Conservation (phyloP, 768 basidiomycete genomes). For the Trametes cingulata region DNA sequence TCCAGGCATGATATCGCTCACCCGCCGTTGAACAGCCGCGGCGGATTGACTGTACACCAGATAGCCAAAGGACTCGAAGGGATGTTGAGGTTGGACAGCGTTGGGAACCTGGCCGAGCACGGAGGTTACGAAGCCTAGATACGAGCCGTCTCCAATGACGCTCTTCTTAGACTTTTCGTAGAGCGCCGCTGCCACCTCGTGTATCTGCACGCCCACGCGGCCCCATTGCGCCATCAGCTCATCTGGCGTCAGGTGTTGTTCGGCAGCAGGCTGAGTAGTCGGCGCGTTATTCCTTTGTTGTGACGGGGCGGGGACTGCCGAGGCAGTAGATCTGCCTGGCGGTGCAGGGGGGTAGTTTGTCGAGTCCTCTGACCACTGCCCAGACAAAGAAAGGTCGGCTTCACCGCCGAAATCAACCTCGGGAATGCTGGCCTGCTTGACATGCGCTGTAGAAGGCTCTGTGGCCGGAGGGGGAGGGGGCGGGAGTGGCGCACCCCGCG, state of each 20-base stretch:
- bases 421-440: slow-evolving; percentile 66
- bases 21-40: slow-evolving; percentile 63
- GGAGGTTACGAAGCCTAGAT: slow-evolving; percentile 72
- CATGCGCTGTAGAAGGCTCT: slow-evolving; percentile 45
- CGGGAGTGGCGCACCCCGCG: slow-evolving; percentile 39
- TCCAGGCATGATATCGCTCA: slow-evolving; percentile 83
- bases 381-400: slow-evolving; percentile 51
- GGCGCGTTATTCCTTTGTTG: not conserved
- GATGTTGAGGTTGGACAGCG: slow-evolving; percentile 43
- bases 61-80: slow-evolving; percentile 61
- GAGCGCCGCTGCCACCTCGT: slow-evolving; percentile 65
- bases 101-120: slow-evolving; percentile 68
- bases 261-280: not conserved
- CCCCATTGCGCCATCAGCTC: slow-evolving; percentile 72
- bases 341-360: slow-evolving; percentile 37
- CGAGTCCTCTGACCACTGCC: slow-evolving; percentile 60
- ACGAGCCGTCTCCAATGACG: slow-evolving; percentile 84
- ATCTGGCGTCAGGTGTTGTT: slow-evolving; percentile 49
- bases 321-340: slow-evolving; percentile 28
- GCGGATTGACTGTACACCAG: slow-evolving; percentile 75
- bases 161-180: slow-evolving; percentile 76
- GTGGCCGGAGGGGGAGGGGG: slow-evolving; percentile 38
- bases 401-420: slow-evolving; percentile 56
- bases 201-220: slow-evolving; percentile 73
- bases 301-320: not conserved